Evolutionary conservation across 2,329 filamentous ascomycete species (phyloP).

Genomic region (Alternaria ethzedia): DNA sequence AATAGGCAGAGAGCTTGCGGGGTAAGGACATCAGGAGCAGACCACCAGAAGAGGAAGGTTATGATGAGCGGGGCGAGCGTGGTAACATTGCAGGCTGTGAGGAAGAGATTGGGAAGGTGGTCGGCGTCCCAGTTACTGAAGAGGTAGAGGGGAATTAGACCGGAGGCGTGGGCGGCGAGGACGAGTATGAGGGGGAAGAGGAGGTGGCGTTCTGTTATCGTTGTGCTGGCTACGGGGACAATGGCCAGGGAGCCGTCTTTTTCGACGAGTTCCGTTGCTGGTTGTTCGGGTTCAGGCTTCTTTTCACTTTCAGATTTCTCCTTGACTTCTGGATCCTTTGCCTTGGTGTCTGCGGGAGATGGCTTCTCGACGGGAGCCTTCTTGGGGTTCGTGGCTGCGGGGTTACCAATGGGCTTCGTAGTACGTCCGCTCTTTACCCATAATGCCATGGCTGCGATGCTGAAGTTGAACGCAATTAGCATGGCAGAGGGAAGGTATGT

Average conservation of each 20-base stretch:
- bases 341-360: constrained; percentile 59
- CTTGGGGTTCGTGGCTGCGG: constrained; percentile 29
- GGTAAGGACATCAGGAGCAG: constrained; percentile 58
- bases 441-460: constrained; percentile 90
- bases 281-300: constrained; percentile 7
- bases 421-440: constrained; percentile 82
- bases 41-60: constrained; percentile 34
- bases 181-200: constrained; percentile 78
- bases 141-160: constrained; percentile 80
- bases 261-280: constrained; percentile 38
- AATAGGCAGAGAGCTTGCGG: constrained; percentile 77
- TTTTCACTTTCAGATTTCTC: constrained; percentile 44
- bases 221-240: constrained; percentile 48
- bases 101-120: constrained; percentile 33
- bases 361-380: constrained; percentile 49
- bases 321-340: background rate
- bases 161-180: constrained; percentile 73
- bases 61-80: constrained; percentile 41
- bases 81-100: constrained; percentile 42
- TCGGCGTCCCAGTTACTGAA: constrained; percentile 76
- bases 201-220: constrained; percentile 66
- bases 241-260: constrained; percentile 45
- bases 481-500: constrained; percentile 98
- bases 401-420: constrained; percentile 25
- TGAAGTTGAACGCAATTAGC: constrained; percentile 92